phyloP scores from a whole-genome alignment of 192 early-diverging fungal genomes.

The Coemansia sp. region DNA sequence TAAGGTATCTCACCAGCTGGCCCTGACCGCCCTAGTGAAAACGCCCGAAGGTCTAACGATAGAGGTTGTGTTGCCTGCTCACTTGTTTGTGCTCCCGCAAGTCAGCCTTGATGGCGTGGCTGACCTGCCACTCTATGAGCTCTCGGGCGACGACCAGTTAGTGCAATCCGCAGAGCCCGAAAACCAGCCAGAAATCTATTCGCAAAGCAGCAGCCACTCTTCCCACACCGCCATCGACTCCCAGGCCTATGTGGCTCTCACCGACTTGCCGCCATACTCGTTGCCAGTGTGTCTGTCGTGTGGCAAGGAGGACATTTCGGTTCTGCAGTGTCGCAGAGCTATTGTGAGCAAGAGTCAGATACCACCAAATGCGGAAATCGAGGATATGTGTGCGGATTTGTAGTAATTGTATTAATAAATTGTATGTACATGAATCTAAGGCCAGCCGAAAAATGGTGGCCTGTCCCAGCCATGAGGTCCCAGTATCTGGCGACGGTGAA shows the following conservation, averaged over 20 bases:
- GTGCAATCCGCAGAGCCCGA: slow-evolving; percentile 9
- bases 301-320: slow-evolving; percentile 21
- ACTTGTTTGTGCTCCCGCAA: slow-evolving; percentile 19
- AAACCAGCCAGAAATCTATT: neutral
- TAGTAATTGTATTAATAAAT: neutral
- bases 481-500: neutral
- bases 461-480: neutral
- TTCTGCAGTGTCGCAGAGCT: slow-evolving; percentile 11
- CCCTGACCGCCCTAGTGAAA: slow-evolving; percentile 8
- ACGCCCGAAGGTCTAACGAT: slow-evolving; percentile 11
- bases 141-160: slow-evolving; percentile 5
- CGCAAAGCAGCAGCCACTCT: neutral
- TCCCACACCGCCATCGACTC: neutral
- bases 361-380: slow-evolving; percentile 9
- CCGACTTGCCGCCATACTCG: slow-evolving; percentile 14
- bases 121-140: slow-evolving; percentile 20
- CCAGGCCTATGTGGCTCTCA: neutral
- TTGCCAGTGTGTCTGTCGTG: slow-evolving; percentile 17
- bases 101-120: neutral
- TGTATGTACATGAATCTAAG: slow-evolving; percentile 1
- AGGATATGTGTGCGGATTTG: slow-evolving; percentile 6
- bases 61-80: slow-evolving; percentile 19
- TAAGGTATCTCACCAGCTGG: slow-evolving; percentile 14
- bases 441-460: neutral
- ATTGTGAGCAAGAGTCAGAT: slow-evolving; percentile 11